Conservation (phyloP, 1,284 basidiomycete species). For the Cutaneotrichosporon mucoides region DNA sequence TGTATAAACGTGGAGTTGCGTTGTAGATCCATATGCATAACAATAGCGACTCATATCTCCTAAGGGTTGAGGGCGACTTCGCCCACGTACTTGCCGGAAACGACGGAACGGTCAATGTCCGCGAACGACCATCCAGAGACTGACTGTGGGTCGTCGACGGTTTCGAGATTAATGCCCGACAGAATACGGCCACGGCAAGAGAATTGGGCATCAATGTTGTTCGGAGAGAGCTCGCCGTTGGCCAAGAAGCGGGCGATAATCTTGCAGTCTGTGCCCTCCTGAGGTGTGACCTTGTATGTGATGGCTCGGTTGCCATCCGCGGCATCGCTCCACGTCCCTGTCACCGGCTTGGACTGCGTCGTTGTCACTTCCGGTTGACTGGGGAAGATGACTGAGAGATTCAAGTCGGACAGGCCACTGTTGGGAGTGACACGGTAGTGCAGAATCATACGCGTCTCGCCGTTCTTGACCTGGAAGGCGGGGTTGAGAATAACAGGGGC, state of each 20-base stretch:
- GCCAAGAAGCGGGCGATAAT: conserved; percentile 52
- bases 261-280: conserved; percentile 40
- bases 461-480: conserved; percentile 53
- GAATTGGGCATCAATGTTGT: conserved; percentile 50
- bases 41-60: background rate
- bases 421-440: conserved; percentile 46
- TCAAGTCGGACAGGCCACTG: conserved; percentile 35
- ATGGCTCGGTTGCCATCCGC: background rate
- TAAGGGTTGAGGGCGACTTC: conserved; percentile 12
- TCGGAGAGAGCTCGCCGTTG: conserved; percentile 28
- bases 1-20: no score
- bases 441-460: conserved; percentile 54
- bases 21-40: no score
- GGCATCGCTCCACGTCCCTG: conserved; percentile 42
- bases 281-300: conserved; percentile 11
- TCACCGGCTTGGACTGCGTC: conserved; percentile 54
- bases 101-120: conserved; percentile 1
- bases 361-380: conserved; percentile 41
- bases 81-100: conserved; percentile 17
- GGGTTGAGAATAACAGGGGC: conserved; percentile 52
- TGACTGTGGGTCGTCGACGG: conserved; percentile 25
- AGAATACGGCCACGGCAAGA: conserved; percentile 43
- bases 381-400: conserved; percentile 47
- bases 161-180: conserved; percentile 47
- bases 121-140: conserved; percentile 4